A percentile compares a stretch with the other conserved stretches of the same genome.
Evolutionary conservation across 139 green algal species (phyloP).

Genomic region (Asterochloris sp.): DNA sequence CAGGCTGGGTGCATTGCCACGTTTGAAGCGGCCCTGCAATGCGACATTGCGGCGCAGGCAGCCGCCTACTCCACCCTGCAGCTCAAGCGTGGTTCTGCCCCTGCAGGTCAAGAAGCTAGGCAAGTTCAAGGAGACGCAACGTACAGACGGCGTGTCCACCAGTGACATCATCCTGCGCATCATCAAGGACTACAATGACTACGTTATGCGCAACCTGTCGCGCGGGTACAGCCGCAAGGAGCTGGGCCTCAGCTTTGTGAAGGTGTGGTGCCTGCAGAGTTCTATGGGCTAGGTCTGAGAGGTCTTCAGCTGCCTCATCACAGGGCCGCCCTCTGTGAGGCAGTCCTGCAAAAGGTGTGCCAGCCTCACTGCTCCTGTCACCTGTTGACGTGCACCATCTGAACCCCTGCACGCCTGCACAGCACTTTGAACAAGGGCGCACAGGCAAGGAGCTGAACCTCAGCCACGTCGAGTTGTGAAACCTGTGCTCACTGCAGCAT

Average conservation of each 20-base stretch:
- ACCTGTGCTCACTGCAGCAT: no score
- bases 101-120: constrained; percentile 75
- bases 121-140: constrained; percentile 78
- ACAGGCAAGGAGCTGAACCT: no score
- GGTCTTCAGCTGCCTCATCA: no score
- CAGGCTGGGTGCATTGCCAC: no score
- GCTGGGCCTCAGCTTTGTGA: constrained; percentile 52
- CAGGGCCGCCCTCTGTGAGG: no score
- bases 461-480: no score
- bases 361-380: neutral
- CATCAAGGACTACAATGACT: constrained; percentile 89
- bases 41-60: no score
- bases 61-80: neutral
- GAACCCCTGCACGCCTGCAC: neutral
- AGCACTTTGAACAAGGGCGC: neutral
- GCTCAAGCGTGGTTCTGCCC: neutral
- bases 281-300: neutral
- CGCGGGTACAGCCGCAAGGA: constrained; percentile 82
- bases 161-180: constrained; percentile 91
- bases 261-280: constrained; percentile 12
- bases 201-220: constrained; percentile 86
- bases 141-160: constrained; percentile 87
- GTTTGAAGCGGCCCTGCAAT: no score
- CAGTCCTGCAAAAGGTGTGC: neutral
- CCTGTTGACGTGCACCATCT: neutral